Evolutionary conservation across 2,329 filamentous ascomycete genomes (phyloP), one percentile per base, ranked within the genome.

Genomic region (Fusarium sp.): DNA sequence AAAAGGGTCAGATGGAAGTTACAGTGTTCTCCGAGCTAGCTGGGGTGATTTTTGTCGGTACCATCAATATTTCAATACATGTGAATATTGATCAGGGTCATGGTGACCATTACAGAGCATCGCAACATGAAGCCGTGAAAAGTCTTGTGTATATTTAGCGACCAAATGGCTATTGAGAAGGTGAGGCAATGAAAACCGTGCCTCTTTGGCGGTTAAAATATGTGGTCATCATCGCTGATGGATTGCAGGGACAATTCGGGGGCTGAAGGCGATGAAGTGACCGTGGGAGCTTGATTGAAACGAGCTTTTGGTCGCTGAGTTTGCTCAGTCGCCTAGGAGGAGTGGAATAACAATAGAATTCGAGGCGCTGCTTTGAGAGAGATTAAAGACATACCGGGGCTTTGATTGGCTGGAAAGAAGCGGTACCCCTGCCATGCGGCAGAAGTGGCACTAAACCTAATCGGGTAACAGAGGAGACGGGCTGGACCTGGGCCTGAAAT

Each of bases 251-350:
- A 43, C 25, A 43, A 38, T 53, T 64, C 52, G 61, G 70, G 52
- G 67, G 62, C 54, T 72, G 62, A 68, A 62, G 44, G 57, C 35
- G 44, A 58, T 43, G 46, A 61, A 64, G 28, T 67, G 57, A 25
- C 42, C 33, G 49, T 67, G 61, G 49, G 47, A 72, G 50, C 44
- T 62, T 47, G 71, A 69, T 69, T 72, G 60, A 57, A 58, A 68
- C 68, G 43, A 60, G 59, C 33, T 61, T 71, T 71, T 58, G 67
- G 44, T 74, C 43, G 59, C 71, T 68, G 71, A 73, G 67, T 71
- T 73, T 58, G 64, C 67, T 69, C 59, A 53, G 57, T 74, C 59
- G 67, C 40, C 42, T 49, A 40, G 71, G 58, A 73, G 71, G 71
- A 73, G 71, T 71, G 65, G 47, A 60, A 66, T 54, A 66, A 52